Percentiles rank a stretch among this genome's conserved stretches.
phyloP scores from a whole-genome alignment of 2,329 filamentous ascomycete genomes.

The Talaromyces verruculosus region DNA sequence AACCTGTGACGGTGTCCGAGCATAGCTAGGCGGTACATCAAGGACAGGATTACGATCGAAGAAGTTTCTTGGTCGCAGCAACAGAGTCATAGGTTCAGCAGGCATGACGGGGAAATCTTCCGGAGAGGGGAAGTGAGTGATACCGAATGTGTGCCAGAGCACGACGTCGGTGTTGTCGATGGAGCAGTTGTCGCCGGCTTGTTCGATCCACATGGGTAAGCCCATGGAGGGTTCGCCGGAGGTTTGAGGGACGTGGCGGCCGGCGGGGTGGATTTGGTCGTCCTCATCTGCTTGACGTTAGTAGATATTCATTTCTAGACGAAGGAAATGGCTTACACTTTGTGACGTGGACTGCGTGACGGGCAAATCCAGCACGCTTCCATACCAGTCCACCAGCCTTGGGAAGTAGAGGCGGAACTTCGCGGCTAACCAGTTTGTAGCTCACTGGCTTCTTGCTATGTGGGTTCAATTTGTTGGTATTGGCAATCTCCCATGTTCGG shows the following conservation, averaged over 20 bases:
- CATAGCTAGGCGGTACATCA: conserved; percentile 76
- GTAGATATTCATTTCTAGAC: conserved; percentile 18
- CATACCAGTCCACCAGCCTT: conserved; percentile 80
- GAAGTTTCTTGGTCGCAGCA: conserved; percentile 78
- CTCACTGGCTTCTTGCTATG: conserved; percentile 80
- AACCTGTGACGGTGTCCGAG: conserved; percentile 69
- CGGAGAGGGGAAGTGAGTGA: conserved; percentile 83
- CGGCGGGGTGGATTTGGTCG: conserved; percentile 79
- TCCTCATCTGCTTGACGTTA: conserved; percentile 65
- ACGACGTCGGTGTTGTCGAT: conserved; percentile 84
- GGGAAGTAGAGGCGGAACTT: conserved; percentile 74
- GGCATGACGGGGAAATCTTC: conserved; percentile 96
- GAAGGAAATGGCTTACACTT: conserved; percentile 62
- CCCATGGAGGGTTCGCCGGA: conserved; percentile 74
- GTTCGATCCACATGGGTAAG: conserved; percentile 70
- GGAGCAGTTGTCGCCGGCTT: conserved; percentile 61
- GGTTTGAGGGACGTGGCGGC: conserved; percentile 84
- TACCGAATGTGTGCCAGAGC: conserved; percentile 89
- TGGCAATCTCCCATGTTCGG: conserved; percentile 87
- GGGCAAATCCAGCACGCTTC: conserved; percentile 84
- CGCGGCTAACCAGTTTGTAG: conserved; percentile 87
- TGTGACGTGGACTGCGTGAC: conserved; percentile 85
- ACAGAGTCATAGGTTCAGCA: conserved; percentile 76
- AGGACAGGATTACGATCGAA: conserved; percentile 76
- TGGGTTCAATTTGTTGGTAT: conserved; percentile 79